phyloP scores from a whole-genome alignment of 257 asterid species.

The Plantago major region DNA sequence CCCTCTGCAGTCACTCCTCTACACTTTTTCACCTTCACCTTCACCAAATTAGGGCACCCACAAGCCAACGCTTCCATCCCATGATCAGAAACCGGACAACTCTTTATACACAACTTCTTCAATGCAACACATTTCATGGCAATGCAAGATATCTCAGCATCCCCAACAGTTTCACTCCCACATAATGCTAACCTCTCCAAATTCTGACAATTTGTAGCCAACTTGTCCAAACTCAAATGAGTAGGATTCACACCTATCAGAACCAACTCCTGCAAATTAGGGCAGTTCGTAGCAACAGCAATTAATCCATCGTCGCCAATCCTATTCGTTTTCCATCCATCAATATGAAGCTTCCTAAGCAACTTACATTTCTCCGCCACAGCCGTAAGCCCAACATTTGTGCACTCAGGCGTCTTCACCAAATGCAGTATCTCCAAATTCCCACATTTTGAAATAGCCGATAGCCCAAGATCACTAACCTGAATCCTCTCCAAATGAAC shows the following conservation, averaged over 20 bases:
- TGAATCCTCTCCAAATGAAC: slow-evolving; percentile 21
- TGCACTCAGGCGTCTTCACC: slow-evolving; percentile 82
- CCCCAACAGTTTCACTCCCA: slow-evolving; percentile 86
- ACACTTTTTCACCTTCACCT: slow-evolving; percentile 93
- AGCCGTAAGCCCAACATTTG: slow-evolving; percentile 52
- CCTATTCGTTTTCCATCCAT: slow-evolving; percentile 88
- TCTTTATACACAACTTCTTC: slow-evolving; percentile 84
- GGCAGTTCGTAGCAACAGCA: slow-evolving; percentile 65
- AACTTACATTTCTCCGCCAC: slow-evolving; percentile 67
- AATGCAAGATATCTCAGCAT: slow-evolving; percentile 68
- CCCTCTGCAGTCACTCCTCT: slow-evolving; percentile 72
- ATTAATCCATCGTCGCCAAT: slow-evolving; percentile 74
- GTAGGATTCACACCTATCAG: slow-evolving; percentile 85
- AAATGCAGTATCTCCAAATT: slow-evolving; percentile 72
- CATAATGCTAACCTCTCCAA: slow-evolving; percentile 85
- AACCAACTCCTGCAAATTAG: slow-evolving; percentile 72
- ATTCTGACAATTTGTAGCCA: slow-evolving; percentile 45
- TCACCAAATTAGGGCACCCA: slow-evolving; percentile 92
- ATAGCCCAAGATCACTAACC: slow-evolving; percentile 32
- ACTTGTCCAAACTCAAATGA: slow-evolving; percentile 40
- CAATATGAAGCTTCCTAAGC: slow-evolving; percentile 69
- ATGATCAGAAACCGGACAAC: slow-evolving; percentile 76
- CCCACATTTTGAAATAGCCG: slow-evolving; percentile 48
- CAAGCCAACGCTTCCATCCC: slow-evolving; percentile 81
- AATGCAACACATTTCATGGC: slow-evolving; percentile 68